phyloP scores from a whole-genome alignment of 345 rosid species.

The Eucalyptus sp. region DNA sequence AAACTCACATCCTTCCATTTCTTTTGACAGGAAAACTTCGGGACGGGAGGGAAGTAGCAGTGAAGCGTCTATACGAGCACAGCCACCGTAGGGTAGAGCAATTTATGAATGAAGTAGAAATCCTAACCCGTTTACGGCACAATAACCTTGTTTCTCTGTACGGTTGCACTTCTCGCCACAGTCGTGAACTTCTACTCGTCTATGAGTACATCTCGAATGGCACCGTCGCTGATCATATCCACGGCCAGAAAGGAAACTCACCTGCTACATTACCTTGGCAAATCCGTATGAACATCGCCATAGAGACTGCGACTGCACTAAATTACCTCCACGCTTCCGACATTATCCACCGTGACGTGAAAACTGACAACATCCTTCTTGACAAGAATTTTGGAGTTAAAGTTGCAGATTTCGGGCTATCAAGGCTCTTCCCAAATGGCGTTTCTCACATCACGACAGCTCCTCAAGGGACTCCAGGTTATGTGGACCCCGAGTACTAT shows the following conservation, averaged over 20 bases:
- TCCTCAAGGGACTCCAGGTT: constrained; percentile 12
- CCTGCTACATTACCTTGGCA: constrained; percentile 1
- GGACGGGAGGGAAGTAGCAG: constrained; percentile 24
- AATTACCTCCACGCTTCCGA: background rate
- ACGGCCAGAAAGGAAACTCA: background rate
- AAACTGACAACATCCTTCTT: constrained; percentile 7
- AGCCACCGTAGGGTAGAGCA: constrained; percentile 8
- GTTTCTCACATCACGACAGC: constrained; percentile 3
- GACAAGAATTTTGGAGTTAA: constrained; percentile 1
- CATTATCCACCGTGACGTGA: constrained; percentile 3
- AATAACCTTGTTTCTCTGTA: constrained; percentile 18
- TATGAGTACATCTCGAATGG: constrained; percentile 6
- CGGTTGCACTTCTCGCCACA: constrained; percentile 19
- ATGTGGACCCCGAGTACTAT: constrained; percentile 6
- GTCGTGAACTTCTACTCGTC: constrained; percentile 21
- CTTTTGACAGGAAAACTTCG: constrained; percentile 1
- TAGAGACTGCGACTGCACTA: background rate
- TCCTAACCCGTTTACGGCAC: constrained; percentile 19
- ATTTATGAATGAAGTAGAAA: constrained; percentile 17
- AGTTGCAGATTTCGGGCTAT: constrained; percentile 6
- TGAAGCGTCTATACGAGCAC: constrained; percentile 15
- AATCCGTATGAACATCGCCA: background rate
- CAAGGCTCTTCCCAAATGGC: background rate
- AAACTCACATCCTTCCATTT: background rate
- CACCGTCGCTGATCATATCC: constrained; percentile 1